Conservation (phyloP, 139 green algal genomes). For the Monoraphidium neglectum region DNA sequence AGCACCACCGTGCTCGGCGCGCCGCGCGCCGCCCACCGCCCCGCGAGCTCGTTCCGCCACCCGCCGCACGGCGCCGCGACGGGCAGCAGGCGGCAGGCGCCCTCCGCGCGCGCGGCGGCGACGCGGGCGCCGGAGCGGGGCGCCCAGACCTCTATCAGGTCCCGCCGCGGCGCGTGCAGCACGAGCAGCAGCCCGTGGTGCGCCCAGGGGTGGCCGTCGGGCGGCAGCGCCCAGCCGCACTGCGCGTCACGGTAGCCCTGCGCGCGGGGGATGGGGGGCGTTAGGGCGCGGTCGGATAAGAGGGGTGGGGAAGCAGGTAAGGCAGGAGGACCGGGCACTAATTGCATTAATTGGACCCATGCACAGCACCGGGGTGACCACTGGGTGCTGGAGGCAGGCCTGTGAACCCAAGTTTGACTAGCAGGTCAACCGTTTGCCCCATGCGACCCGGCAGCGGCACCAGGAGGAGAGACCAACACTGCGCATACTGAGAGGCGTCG, state of each 20-base stretch:
- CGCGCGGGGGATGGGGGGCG: neutral
- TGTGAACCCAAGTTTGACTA: too few species aligned
- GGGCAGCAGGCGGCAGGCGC: constrained; percentile 20
- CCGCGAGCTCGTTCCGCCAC: constrained; percentile 3
- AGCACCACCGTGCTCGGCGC: neutral
- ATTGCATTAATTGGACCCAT: too few species aligned
- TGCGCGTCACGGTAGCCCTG: constrained; percentile 71
- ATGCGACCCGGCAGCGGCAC: too few species aligned
- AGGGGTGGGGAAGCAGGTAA: too few species aligned
- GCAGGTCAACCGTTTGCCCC: too few species aligned
- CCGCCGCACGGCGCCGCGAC: constrained; percentile 20
- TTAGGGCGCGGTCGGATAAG: too few species aligned
- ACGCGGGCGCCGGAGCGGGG: constrained; percentile 11
- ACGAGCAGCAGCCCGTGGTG: constrained; percentile 37
- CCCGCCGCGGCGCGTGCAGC: constrained; percentile 50
- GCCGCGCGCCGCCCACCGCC: neutral
- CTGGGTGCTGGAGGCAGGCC: too few species aligned
- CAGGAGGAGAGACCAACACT: too few species aligned
- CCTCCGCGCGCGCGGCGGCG: constrained; percentile 3
- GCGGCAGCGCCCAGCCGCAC: constrained; percentile 57
- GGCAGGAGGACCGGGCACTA: too few species aligned
- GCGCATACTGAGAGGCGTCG: too few species aligned
- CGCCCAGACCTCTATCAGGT: constrained; percentile 40
- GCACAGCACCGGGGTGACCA: too few species aligned
- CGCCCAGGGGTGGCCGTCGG: neutral